Base-by-base conservation (phyloP, 2,329 filamentous ascomycete genomes). In the Cryphonectria naterciae region DNA sequence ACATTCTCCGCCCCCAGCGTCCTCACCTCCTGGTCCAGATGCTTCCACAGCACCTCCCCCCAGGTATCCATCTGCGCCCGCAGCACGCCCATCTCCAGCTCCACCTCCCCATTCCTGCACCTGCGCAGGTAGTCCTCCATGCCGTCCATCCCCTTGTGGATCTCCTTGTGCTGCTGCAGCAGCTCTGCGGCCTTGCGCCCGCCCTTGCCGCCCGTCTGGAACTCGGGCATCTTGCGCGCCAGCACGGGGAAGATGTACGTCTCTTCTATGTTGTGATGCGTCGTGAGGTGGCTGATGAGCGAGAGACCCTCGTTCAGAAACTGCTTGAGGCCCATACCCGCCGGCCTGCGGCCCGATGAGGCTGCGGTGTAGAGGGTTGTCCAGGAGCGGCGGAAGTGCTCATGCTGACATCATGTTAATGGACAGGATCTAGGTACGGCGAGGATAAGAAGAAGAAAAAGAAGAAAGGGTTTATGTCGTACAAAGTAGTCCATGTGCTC, bases 211-310 rank as follows among this genome's bases (percentile, higher is more conserved):
- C 75, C 75, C 32, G 84, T n/a, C 70, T 70, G 83, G 78, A 97
- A 97, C 74, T 92, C 91, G 6, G 92, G 90, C 93, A 97, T 97
- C 75, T 89, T 90, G 75, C 83, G 84, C 17, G 92, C 93, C 1
- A 97, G 86, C 0, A 91, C 77, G 1, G 94, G 95, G 80, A 97
- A 97, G 56, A 97, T 85, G 79, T 94, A 88, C 41, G 84, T 82
- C 80, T 98, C 94, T 80, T 97, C 95, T 77, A 97, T 95, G 70
- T 83, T 84, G 83, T 97, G 95, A 82, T 97, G 94, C 70, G 88
- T 81, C 13, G 88, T 87, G n/a, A 97, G 88, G 70, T 92, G 87
- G 22, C 86, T 85, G 74, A 88, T 86, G 79, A 97, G 94, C 65
- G 89, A 83, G n/a, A 93, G 83, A 43, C 91, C 93, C 37, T 86